Evolutionary conservation across 495 filamentous ascomycete genomes (phyloP).

Genomic region (Jackrogersella minutella): DNA sequence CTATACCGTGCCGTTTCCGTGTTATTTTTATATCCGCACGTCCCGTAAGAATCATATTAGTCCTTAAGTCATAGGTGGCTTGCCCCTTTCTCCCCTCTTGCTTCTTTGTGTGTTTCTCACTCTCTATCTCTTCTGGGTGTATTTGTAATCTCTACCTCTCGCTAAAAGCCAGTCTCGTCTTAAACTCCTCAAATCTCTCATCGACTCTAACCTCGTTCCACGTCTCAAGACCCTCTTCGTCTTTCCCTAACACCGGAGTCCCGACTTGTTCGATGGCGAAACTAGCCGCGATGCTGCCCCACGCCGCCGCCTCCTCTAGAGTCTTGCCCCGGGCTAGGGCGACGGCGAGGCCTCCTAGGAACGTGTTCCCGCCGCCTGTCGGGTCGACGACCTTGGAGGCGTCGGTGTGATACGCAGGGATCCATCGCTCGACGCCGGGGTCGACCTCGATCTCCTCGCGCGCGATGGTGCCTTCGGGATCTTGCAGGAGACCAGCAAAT

Average conservation of each 20-base stretch:
- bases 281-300: slow-evolving; percentile 86
- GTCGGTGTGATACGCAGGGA: slow-evolving; percentile 62
- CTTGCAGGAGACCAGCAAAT: slow-evolving; percentile 59
- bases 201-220: slow-evolving; percentile 76
- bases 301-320: slow-evolving; percentile 74
- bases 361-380: slow-evolving; percentile 95
- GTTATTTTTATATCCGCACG: neutral
- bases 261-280: slow-evolving; percentile 96
- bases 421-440: slow-evolving; percentile 63
- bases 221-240: slow-evolving; percentile 66
- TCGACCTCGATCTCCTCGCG: slow-evolving; percentile 66
- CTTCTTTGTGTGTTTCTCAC: neutral
- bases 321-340: slow-evolving; percentile 70
- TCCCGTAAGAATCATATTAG: neutral
- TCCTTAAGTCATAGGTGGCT: neutral
- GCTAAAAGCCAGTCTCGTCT: slow-evolving; percentile 42
- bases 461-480: slow-evolving; percentile 61
- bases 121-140: neutral
- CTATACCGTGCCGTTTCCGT: slow-evolving; percentile 12
- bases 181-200: slow-evolving; percentile 63
- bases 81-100: neutral
- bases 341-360: slow-evolving; percentile 83
- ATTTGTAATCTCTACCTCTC: neutral
- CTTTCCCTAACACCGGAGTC: slow-evolving; percentile 67
- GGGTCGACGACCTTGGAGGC: slow-evolving; percentile 78